phyloP scores from a whole-genome alignment of 2,329 filamentous ascomycete genomes.

The Rutstroemia sp. region DNA sequence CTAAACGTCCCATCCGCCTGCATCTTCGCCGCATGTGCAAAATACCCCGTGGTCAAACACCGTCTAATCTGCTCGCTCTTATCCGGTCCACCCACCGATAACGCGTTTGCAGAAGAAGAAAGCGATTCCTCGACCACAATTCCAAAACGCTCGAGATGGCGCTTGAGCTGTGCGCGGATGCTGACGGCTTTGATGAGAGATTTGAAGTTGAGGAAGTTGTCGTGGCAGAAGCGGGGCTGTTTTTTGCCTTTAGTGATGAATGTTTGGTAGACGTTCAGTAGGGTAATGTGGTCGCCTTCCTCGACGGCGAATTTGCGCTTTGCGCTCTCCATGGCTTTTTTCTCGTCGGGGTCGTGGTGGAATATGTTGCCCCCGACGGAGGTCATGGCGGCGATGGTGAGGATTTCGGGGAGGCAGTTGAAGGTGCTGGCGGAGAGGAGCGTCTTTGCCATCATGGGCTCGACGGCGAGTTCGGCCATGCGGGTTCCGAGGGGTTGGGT shows the following conservation, averaged over 20 bases:
- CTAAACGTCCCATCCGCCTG: slow-evolving; percentile 85
- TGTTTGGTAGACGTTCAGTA: slow-evolving; percentile 87
- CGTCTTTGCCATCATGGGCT: slow-evolving; percentile 93
- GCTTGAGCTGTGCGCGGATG: slow-evolving; percentile 76
- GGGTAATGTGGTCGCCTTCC: slow-evolving; percentile 87
- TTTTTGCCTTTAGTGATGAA: slow-evolving; percentile 80
- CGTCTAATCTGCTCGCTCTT: slow-evolving; percentile 70
- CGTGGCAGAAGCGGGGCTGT: slow-evolving; percentile 78
- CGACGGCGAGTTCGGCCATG: slow-evolving; percentile 89
- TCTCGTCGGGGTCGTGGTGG: slow-evolving; percentile 72
- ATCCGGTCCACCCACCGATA: slow-evolving; percentile 35
- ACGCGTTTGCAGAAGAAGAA: slow-evolving; percentile 30
- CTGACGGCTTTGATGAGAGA: slow-evolving; percentile 74
- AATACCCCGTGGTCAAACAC: slow-evolving; percentile 85
- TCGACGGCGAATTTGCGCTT: slow-evolving; percentile 81
- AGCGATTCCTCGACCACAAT: slow-evolving; percentile 60
- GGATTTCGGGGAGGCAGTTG: slow-evolving; percentile 73
- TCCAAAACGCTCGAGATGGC: slow-evolving; percentile 80
- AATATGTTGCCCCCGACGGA: slow-evolving; percentile 77
- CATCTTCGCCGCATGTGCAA: slow-evolving; percentile 90
- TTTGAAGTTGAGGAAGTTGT: slow-evolving; percentile 83
- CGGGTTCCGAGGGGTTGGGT: slow-evolving; percentile 79
- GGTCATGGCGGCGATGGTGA: slow-evolving; percentile 92
- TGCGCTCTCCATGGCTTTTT: slow-evolving; percentile 65
- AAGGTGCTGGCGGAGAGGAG: slow-evolving; percentile 70